These are phyloP conservation scores for Sugiyamaella xylanicola DNA, from an alignment of 1,139 yeast genomes.

Conservation along the genomic window DNA sequence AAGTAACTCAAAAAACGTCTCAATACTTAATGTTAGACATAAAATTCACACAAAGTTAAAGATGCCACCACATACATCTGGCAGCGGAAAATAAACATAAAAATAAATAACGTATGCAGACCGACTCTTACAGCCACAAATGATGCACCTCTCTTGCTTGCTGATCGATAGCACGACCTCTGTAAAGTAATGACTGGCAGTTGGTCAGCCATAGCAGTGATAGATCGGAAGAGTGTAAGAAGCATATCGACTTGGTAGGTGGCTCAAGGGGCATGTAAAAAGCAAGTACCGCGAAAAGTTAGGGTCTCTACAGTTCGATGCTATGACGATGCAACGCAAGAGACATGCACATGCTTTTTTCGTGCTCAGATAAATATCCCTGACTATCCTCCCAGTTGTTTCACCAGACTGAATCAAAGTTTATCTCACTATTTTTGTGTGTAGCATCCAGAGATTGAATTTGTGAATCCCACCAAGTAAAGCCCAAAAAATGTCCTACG, in stretches of 20 bases:
- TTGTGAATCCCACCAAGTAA: neutral
- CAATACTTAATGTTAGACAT: too few species aligned
- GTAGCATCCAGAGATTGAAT: neutral
- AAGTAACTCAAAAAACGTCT: too few species aligned
- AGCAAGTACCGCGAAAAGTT: neutral
- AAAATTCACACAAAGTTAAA: too few species aligned
- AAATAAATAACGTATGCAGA: neutral
- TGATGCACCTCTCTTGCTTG: neutral
- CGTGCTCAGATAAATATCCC: constrained; percentile 11
- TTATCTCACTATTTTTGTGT: neutral
- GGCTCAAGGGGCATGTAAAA: neutral
- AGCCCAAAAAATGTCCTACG: constrained; percentile 28
- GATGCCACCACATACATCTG: too few species aligned
- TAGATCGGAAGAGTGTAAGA: too few species aligned
- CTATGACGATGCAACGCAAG: neutral
- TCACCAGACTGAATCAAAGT: neutral
- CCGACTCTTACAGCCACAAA: neutral
- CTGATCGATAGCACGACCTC: neutral
- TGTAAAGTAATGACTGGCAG: neutral
- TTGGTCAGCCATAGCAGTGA: too few species aligned
- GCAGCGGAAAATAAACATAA: neutral
- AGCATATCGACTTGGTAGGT: too few species aligned
- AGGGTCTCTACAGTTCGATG: neutral
- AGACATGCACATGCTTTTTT: constrained; percentile 4
- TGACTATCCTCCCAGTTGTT: neutral